phyloP scores from a whole-genome alignment of 2,329 filamentous ascomycete species.

The Talaromyces pinophilus region DNA sequence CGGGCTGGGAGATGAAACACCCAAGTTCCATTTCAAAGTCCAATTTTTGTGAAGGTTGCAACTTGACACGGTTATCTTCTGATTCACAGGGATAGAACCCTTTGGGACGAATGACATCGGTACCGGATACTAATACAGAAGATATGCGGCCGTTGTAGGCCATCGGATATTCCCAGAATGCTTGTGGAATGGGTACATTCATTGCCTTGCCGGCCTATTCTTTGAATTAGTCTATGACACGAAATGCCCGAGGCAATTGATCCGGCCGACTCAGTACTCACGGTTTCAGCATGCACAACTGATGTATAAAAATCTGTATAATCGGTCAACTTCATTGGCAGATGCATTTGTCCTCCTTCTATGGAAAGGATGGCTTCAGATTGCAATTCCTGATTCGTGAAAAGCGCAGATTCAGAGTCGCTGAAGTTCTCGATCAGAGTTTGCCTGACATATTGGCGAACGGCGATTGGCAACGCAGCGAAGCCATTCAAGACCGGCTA shows the following conservation, averaged over 20 bases:
- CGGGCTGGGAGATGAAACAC: slow-evolving; percentile 46
- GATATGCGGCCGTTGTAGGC: slow-evolving; percentile 17
- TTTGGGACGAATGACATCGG: slow-evolving; percentile 10
- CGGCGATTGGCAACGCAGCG: slow-evolving; percentile 6
- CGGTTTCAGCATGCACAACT: slow-evolving; percentile 9
- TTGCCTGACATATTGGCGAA: background rate
- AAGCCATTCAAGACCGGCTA: slow-evolving; percentile 13
- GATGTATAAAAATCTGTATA: slow-evolving; percentile 17
- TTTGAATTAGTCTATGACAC: background rate
- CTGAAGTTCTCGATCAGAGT: too few species aligned
- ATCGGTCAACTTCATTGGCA: slow-evolving; percentile 5
- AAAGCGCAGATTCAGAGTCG: slow-evolving; percentile 1
- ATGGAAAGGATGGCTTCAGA: background rate
- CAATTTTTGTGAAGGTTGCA: slow-evolving; percentile 43
- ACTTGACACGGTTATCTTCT: slow-evolving; percentile 24
- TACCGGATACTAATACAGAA: background rate
- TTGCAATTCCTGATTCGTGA: background rate
- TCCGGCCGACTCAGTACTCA: background rate
- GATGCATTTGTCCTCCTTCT: background rate
- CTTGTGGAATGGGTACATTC: slow-evolving; percentile 7
- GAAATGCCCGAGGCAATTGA: background rate
- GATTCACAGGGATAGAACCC: background rate
- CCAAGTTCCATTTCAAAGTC: slow-evolving; percentile 56
- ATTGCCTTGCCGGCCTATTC: slow-evolving; percentile 2
- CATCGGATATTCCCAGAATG: slow-evolving; percentile 16